phyloP scores from a whole-genome alignment of 345 rosid species.

The Corchorus olitorius region DNA sequence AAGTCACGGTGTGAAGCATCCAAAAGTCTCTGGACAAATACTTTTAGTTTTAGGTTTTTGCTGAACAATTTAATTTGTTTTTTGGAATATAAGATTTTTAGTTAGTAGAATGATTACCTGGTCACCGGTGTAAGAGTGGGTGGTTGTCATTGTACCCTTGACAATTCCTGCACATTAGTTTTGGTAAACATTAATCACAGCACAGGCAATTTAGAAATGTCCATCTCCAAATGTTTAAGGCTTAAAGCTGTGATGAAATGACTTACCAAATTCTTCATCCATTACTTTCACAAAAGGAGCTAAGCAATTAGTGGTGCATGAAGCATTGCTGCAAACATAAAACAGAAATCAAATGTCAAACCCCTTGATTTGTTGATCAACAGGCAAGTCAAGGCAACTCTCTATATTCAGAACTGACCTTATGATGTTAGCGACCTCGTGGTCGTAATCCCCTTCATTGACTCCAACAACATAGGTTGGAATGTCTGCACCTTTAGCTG shows the following conservation, averaged over 20 bases:
- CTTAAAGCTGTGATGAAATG: not conserved
- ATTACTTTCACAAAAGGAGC: slow-evolving; percentile 91
- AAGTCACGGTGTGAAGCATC: slow-evolving; percentile 98
- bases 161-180: slow-evolving; percentile 69
- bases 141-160: slow-evolving; percentile 99
- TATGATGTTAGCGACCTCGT: slow-evolving; percentile 77
- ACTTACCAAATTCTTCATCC: slow-evolving; percentile 89
- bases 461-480: slow-evolving; percentile 97
- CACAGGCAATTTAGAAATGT: not conserved
- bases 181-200: not conserved
- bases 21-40: slow-evolving; percentile 72
- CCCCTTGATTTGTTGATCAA: not conserved
- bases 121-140: slow-evolving; percentile 98
- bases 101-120: slow-evolving; percentile 51
- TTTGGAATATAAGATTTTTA: not conserved
- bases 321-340: slow-evolving; percentile 73
- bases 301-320: slow-evolving; percentile 97
- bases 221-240: not conserved
- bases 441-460: slow-evolving; percentile 76
- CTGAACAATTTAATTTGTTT: no score
- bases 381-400: no score
- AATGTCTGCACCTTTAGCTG: slow-evolving; percentile 98
- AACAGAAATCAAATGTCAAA: not conserved
- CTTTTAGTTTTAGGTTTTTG: not conserved
- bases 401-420: slow-evolving; percentile 49